phyloP scores from a whole-genome alignment of 805 yeast genomes.

The Blastobotrys americana region DNA sequence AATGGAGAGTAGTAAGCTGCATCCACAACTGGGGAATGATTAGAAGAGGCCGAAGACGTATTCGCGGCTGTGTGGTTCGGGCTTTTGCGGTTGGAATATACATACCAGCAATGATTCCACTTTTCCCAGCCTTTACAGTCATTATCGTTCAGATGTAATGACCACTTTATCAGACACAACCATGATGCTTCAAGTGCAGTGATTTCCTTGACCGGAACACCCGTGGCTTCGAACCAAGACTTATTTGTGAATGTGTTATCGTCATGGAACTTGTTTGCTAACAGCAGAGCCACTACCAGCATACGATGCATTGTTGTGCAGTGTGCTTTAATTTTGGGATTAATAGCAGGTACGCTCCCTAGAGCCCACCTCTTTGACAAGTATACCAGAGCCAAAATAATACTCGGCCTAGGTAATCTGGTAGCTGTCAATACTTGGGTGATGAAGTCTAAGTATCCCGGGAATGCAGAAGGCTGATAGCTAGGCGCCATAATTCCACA shows the following conservation, averaged over 20 bases:
- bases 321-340: conserved; percentile 16
- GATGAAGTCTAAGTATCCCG: conserved; percentile 45
- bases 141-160: conserved; percentile 37
- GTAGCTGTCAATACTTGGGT: conserved; percentile 75
- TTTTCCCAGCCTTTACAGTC: conserved; percentile 28
- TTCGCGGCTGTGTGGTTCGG: not conserved
- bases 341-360: conserved; percentile 31
- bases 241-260: conserved; percentile 93
- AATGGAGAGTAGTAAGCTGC: conserved; percentile 1
- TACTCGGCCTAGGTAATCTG: conserved; percentile 75
- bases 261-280: conserved; percentile 92
- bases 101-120: conserved; percentile 30
- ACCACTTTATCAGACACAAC: conserved; percentile 57
- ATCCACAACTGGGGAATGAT: not conserved
- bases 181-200: conserved; percentile 66
- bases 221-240: conserved; percentile 96
- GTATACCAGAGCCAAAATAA: conserved; percentile 72
- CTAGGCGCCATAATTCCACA: conserved; percentile 40
- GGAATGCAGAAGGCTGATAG: conserved; percentile 15
- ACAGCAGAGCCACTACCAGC: conserved; percentile 60
- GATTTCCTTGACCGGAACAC: conserved; percentile 52
- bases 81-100: conserved; percentile 10
- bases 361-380: conserved; percentile 53
- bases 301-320: conserved; percentile 38
- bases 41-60: not conserved